These are phyloP conservation scores for Gypsophila paniculata DNA, from an alignment of 179 eudicot genomes.

Conservation along the genomic window DNA sequence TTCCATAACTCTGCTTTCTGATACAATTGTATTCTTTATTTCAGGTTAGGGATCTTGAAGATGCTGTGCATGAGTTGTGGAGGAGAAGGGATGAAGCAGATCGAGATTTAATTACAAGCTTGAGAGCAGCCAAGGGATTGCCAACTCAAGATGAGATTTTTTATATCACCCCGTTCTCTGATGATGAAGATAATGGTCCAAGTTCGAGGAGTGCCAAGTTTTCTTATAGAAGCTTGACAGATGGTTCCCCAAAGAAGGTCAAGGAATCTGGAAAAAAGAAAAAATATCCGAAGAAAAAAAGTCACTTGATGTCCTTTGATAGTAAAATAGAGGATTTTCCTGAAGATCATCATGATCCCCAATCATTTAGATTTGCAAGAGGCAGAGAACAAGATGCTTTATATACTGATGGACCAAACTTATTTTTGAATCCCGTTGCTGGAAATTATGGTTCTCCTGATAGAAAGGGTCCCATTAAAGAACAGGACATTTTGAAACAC, in stretches of 20 bases:
- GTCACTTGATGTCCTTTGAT: conserved; percentile 27
- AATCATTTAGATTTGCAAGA: conserved; percentile 29
- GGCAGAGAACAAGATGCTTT: conserved; percentile 39
- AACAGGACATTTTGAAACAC: conserved; percentile 46
- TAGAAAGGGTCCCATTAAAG: conserved; percentile 43
- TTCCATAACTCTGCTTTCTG: not conserved
- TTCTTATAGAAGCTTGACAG: conserved; percentile 58
- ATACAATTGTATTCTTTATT: not conserved
- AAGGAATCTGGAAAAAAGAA: conserved; percentile 70
- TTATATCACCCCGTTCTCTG: conserved; percentile 83
- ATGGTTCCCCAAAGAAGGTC: conserved; percentile 63
- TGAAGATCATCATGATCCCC: conserved; percentile 41
- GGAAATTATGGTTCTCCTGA: conserved; percentile 43
- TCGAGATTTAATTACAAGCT: conserved; percentile 63
- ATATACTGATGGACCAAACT: conserved; percentile 30
- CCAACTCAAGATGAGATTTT: conserved; percentile 85
- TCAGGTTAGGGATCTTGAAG: conserved; percentile 81
- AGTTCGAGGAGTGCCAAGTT: conserved; percentile 43
- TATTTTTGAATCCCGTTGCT: conserved; percentile 38
- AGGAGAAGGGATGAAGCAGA: conserved; percentile 79
- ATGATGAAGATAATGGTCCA: conserved; percentile 78
- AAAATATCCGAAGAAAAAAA: conserved; percentile 59
- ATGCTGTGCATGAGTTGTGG: conserved; percentile 94
- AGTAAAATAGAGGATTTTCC: conserved; percentile 30
- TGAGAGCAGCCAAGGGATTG: conserved; percentile 91